These are phyloP conservation scores for Paracoccidioides brasiliensis DNA, from an alignment of 2,329 filamentous ascomycete species.

Conservation along the genomic window DNA sequence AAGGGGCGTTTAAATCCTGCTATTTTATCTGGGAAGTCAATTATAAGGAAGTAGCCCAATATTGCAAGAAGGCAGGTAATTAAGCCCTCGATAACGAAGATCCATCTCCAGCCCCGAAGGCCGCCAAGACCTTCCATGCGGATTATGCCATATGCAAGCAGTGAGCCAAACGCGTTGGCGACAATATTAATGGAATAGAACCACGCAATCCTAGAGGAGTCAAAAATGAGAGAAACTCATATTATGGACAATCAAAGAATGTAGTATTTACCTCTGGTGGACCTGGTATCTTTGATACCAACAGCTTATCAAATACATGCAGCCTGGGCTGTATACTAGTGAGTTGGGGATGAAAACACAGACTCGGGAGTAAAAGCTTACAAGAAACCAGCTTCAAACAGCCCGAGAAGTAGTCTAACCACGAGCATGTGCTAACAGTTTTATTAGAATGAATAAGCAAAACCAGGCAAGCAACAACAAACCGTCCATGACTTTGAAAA, in stretches of 20 bases:
- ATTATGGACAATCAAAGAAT: not conserved
- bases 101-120: conserved; percentile 53
- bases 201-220: not conserved
- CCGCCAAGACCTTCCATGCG: conserved; percentile 27
- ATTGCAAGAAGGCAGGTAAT: conserved; percentile 43
- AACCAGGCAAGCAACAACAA: not conserved
- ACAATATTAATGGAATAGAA: conserved; percentile 59
- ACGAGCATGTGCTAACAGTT: conserved; percentile 28
- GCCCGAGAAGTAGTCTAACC: conserved; percentile 31
- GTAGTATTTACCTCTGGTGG: conserved; percentile 45
- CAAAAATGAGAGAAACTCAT: not conserved
- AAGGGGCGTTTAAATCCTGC: no score
- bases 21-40: no score
- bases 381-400: conserved; percentile 33
- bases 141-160: conserved; percentile 54
- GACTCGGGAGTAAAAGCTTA: not conserved
- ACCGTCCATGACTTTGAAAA: conserved; percentile 5
- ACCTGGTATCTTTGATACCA: conserved; percentile 48
- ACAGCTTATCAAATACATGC: conserved; percentile 33
- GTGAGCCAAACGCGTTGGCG: conserved; percentile 52
- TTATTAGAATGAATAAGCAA: conserved; percentile 7
- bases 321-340: conserved; percentile 19
- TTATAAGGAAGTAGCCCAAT: conserved; percentile 39
- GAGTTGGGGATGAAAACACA: not conserved
- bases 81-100: conserved; percentile 40